These are phyloP conservation scores for Vaccinium darrowii DNA, from an alignment of 148 eudicot species.

Conservation along the genomic window DNA sequence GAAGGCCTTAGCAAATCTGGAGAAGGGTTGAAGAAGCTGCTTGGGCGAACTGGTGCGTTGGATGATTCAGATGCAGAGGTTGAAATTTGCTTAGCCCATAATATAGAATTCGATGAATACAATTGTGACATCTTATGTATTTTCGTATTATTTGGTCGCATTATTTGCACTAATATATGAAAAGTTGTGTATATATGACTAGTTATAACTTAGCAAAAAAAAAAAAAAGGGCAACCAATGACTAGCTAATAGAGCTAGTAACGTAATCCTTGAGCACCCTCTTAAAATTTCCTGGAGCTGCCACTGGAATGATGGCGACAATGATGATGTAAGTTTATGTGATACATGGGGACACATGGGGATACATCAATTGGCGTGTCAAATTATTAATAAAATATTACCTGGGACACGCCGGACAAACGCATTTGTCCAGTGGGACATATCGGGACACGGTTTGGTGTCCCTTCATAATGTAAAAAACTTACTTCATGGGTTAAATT, in stretches of 20 bases:
- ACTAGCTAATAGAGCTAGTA: no score
- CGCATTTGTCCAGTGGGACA: not conserved
- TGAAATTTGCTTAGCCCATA: no score
- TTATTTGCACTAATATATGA: no score
- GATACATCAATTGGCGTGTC: no score
- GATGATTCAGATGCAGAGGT: constrained; percentile 78
- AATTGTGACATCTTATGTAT: no score
- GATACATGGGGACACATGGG: not conserved
- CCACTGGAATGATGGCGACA: constrained; percentile 61
- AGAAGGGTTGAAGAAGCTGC: constrained; percentile 89
- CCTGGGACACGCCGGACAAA: not conserved
- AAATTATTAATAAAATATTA: not conserved
- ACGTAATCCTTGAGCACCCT: no score
- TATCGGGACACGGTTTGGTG: not conserved
- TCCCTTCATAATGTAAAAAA: not conserved
- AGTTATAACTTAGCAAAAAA: no score
- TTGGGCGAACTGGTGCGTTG: constrained; percentile 68
- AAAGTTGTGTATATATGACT: no score
- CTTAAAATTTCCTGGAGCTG: no score
- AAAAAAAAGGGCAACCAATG: no score
- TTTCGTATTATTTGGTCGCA: no score
- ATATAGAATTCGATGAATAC: no score
- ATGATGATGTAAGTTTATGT: constrained; percentile 66
- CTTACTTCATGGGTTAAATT: not conserved
- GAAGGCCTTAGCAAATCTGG: constrained; percentile 97